Evolutionary conservation across 805 yeast genomes (phyloP).

Genomic region (Millerozyma acaciae): DNA sequence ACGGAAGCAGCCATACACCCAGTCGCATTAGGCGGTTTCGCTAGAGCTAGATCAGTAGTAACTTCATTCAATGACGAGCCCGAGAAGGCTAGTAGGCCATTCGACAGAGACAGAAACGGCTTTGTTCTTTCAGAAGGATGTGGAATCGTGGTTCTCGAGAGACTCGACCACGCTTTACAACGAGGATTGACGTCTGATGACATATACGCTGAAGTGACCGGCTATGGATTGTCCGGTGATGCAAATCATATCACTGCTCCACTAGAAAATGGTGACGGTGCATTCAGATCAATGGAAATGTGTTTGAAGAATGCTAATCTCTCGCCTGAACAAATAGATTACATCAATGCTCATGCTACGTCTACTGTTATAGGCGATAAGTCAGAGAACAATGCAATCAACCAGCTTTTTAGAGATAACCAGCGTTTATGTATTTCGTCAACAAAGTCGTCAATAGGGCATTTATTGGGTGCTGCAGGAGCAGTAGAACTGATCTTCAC

Average conservation of each 20-base stretch:
- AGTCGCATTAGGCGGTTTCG: constrained; percentile 82
- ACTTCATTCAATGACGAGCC: constrained; percentile 63
- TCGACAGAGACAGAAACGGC: constrained; percentile 74
- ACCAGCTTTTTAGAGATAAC: constrained; percentile 40
- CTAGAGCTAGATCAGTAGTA: constrained; percentile 79
- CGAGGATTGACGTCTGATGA: constrained; percentile 50
- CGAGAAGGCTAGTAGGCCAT: constrained; percentile 73
- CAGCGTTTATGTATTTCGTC: constrained; percentile 59
- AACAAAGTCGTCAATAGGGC: constrained; percentile 92
- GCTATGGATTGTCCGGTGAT: constrained; percentile 91
- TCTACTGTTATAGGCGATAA: constrained; percentile 86
- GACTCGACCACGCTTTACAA: constrained; percentile 64
- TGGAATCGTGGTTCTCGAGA: constrained; percentile 76
- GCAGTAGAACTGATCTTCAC: constrained; percentile 87
- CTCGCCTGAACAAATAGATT: constrained; percentile 52
- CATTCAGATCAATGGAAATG: constrained; percentile 72
- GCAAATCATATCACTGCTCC: constrained; percentile 95
- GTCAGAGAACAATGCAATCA: constrained; percentile 79
- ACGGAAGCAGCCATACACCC: constrained; percentile 87
- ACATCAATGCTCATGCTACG: constrained; percentile 96
- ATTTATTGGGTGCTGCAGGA: constrained; percentile 93
- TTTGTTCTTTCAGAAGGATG: constrained; percentile 94
- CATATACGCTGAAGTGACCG: constrained; percentile 77
- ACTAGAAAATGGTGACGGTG: constrained; percentile 76
- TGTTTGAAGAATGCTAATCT: constrained; percentile 58